Conservation (phyloP, 176 grass and related monocot genomes). For the Zea mays region Zm-B73-REFERENCE-NAM-5.0 NC_050103.1:167689501-167690000, state of each 20-base stretch:
- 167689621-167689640: constrained; percentile 4
- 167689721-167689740: constrained; percentile 40
- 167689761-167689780: constrained; percentile 99
- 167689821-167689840: constrained; percentile 5
- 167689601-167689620: not conserved
- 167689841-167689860: not conserved
- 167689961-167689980: constrained; percentile 96
- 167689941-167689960: constrained; percentile 91
- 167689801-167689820: not conserved
- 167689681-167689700: not conserved
- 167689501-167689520: constrained; percentile 71
- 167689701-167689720: not conserved
- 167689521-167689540: constrained; percentile 75
- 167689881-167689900: constrained; percentile 99
- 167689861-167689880: constrained; percentile 52
- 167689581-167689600: constrained; percentile 79
- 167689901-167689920: constrained; percentile 91
- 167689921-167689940: constrained; percentile 97
- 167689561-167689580: constrained; percentile 85
- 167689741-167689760: constrained; percentile 99
- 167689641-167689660: not conserved
- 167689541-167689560: constrained; percentile 83
- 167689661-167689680: not conserved
- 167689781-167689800: constrained; percentile 95
- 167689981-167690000: constrained; percentile 99